Evolutionary conservation across 2,329 filamentous ascomycete species (phyloP), one percentile per base, ranked within the genome.

Genomic region (Xylaria sp.): DNA sequence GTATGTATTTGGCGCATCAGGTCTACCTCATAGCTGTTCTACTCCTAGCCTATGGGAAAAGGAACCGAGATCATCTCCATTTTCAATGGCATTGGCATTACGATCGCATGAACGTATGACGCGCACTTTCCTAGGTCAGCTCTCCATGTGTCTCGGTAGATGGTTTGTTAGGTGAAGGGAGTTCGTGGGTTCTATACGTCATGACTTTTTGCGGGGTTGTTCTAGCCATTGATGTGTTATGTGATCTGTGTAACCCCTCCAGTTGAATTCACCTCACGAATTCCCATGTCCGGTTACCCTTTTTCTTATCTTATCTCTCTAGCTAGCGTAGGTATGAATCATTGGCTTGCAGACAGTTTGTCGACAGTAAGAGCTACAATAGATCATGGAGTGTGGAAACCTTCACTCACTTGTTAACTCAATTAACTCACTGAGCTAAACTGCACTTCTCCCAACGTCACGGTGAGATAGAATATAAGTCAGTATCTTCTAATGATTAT

Each of bases 71-170:
- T 8, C 25, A 58, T 46, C 39, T 46, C 13, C 37, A 46, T 41
- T 18, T 15, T 8, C 15, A 28, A 18, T 23, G 10, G 15, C 10
- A 46, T 13, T 2, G 23, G 46, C 8, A 46, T 48, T 32, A 18
- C 23, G 39, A 58, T 58, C n/a, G n/a, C 20, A 46, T 46, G 3
- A 15, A 32, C n/a, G n/a, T 58, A 58, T 58, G 56, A 58, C 56
- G 56, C 56, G 23, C 39, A 46, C 56, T 46, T 46, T 28, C 39
- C 7, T n/a, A 18, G 15, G 5, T n/a, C 18, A 57, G 6, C 13
- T n/a, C 8, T 44, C 20, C 18, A 15, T 2, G 12, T 44, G 23
- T 3, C 13, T 4, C 28, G 39, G 20, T 20, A 55, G 51, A 37
- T 55, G 4, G 32, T 18, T 34, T 34, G 18, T 18, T 34, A 3